These are phyloP conservation scores for Lentinula edodes DNA, from an alignment of 768 basidiomycete species.

Conservation along the genomic window DNA sequence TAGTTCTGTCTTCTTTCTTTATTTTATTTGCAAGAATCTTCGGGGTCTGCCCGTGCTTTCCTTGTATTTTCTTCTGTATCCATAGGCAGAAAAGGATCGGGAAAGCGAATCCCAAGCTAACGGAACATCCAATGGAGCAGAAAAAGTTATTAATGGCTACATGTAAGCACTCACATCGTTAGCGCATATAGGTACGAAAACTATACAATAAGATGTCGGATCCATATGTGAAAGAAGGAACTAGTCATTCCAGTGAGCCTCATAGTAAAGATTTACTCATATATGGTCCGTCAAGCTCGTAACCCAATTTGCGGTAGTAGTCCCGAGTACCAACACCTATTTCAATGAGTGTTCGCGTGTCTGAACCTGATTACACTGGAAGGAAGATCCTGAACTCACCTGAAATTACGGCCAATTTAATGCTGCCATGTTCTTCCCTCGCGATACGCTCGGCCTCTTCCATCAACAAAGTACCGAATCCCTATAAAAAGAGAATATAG, in stretches of 20 bases:
- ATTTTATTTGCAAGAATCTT: not conserved
- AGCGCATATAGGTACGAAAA: not conserved
- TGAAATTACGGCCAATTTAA: conserved; percentile 96
- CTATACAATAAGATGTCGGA: not conserved
- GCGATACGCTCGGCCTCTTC: conserved; percentile 99
- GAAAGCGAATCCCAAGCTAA: not conserved
- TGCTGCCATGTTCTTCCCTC: conserved; percentile 91
- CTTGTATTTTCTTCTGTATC: not conserved
- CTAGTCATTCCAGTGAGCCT: not conserved
- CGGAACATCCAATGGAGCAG: not conserved
- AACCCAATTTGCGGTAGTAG: conserved; percentile 93
- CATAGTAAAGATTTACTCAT: conserved; percentile 83
- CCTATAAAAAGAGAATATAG: conserved; percentile 37
- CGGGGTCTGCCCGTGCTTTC: not conserved
- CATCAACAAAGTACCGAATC: conserved; percentile 96
- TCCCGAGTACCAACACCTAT: conserved; percentile 92
- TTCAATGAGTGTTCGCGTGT: not conserved
- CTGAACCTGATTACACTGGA: not conserved
- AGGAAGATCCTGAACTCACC: conserved; percentile 39
- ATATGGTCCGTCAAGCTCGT: conserved; percentile 93
- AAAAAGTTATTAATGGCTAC: not conserved
- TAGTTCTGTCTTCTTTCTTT: too few species aligned
- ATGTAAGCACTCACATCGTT: not conserved
- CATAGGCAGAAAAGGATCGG: not conserved
- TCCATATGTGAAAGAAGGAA: not conserved